phyloP scores from a whole-genome alignment of 148 eudicot species.

The Bassia scoparia region DNA sequence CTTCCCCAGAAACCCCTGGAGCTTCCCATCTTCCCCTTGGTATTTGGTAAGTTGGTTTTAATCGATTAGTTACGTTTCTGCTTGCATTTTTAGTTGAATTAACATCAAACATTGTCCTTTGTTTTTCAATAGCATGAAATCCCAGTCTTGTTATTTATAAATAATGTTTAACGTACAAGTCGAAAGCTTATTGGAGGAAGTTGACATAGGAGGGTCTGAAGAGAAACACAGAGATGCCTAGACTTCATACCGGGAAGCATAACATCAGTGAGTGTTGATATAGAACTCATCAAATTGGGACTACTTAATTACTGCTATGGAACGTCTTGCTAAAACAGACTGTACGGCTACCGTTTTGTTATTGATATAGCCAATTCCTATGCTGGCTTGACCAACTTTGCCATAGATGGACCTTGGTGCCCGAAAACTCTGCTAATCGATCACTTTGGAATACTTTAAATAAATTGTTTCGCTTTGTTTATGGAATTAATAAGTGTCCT shows the following conservation, averaged over 20 bases:
- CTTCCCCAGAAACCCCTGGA: constrained; percentile 55
- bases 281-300: constrained; percentile 55
- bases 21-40: constrained; percentile 47
- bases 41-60: constrained; percentile 36
- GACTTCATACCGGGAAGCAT: constrained; percentile 53
- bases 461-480: too few species aligned
- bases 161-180: background rate
- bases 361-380: constrained; percentile 54
- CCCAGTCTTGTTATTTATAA: too few species aligned
- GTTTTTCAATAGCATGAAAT: too few species aligned
- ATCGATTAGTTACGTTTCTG: background rate
- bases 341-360: constrained; percentile 62
- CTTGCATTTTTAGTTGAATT: background rate
- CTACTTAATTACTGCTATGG: constrained; percentile 45
- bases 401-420: too few species aligned
- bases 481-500: too few species aligned
- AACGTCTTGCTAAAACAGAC: constrained; percentile 53
- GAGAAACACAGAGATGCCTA: constrained; percentile 74
- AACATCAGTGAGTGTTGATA: constrained; percentile 46
- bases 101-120: too few species aligned
- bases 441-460: too few species aligned
- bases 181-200: constrained; percentile 40
- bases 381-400: background rate
- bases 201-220: constrained; percentile 54
- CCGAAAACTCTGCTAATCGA: background rate